Percentiles rank a stretch among this genome's conserved stretches.
phyloP scores from a whole-genome alignment of 306 rosid species.

The Sicyos baderoa region DNA sequence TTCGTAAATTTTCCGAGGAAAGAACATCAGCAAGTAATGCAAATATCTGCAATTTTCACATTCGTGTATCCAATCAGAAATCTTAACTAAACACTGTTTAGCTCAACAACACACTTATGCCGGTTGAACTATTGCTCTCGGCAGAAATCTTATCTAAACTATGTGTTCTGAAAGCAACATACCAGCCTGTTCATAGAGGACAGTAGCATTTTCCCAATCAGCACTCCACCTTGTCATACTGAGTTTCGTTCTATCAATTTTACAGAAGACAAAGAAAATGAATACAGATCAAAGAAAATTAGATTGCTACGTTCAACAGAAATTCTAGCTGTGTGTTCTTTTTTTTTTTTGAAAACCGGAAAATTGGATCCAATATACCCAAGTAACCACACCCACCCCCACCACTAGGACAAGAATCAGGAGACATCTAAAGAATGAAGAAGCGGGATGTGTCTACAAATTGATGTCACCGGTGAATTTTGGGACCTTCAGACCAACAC shows the following conservation, averaged over 20 bases:
- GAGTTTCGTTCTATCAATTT: slow-evolving; percentile 58
- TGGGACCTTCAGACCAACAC: too few relatives aligned
- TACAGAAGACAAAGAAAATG: background rate
- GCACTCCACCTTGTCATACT: slow-evolving; percentile 91
- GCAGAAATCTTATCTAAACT: background rate
- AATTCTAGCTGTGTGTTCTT: background rate
- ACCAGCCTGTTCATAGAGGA: slow-evolving; percentile 88
- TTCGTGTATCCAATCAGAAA: slow-evolving; percentile 19
- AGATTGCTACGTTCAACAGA: background rate
- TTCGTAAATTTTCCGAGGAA: background rate
- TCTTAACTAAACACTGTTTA: too few relatives aligned
- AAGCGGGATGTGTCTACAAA: too few relatives aligned
- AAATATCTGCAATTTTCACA: background rate
- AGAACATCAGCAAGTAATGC: background rate
- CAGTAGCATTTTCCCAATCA: slow-evolving; percentile 80
- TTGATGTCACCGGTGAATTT: too few relatives aligned
- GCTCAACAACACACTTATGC: too few relatives aligned
- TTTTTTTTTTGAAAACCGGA: too few relatives aligned
- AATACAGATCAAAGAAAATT: slow-evolving; percentile 8
- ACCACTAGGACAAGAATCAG: too few relatives aligned
- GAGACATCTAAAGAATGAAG: too few relatives aligned
- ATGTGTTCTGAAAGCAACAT: slow-evolving; percentile 19
- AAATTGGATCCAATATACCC: too few relatives aligned
- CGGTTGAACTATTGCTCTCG: too few relatives aligned
- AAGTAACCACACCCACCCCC: too few relatives aligned